Percentiles rank a stretch among this genome's conserved stretches.
Evolutionary conservation across 495 filamentous ascomycete genomes (phyloP).

Genomic region (Aspergillus saccharolyticus): DNA sequence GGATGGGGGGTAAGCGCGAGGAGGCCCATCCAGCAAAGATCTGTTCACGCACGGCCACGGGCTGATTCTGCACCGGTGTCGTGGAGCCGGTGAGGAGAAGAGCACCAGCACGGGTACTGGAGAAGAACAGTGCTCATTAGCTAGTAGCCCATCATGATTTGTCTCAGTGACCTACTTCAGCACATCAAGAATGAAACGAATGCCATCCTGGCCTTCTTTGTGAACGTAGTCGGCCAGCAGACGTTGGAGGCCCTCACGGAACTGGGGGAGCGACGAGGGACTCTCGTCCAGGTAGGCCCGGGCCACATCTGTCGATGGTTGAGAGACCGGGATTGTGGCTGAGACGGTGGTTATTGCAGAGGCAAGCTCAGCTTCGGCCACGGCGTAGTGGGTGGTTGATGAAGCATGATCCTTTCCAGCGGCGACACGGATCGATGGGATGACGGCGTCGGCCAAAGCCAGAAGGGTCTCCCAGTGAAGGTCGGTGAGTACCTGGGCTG

Average conservation of each 20-base stretch:
- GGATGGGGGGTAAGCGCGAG: constrained; percentile 55
- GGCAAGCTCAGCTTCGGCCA: constrained; percentile 31
- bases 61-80: constrained; percentile 58
- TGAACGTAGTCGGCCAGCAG: constrained; percentile 40
- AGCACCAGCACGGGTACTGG: constrained; percentile 64
- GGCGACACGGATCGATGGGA: constrained; percentile 44
- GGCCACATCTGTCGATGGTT: constrained; percentile 26
- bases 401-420: constrained; percentile 20
- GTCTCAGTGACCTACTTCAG: constrained; percentile 44
- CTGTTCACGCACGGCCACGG: constrained; percentile 53
- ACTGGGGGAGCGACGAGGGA: constrained; percentile 42
- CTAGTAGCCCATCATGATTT: background rate
- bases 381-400: constrained; percentile 29
- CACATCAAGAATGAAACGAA: constrained; percentile 47
- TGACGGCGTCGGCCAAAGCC: constrained; percentile 49
- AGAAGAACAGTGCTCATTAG: background rate
- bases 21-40: constrained; percentile 55
- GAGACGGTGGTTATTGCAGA: constrained; percentile 21
- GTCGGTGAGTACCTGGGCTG: constrained; percentile 40
- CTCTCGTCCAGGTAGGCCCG: constrained; percentile 45
- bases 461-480: constrained; percentile 53
- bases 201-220: constrained; percentile 44
- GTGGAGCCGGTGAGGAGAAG: constrained; percentile 62
- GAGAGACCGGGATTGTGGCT: constrained; percentile 23
- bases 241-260: constrained; percentile 42